phyloP scores from a whole-genome alignment of 1,284 basidiomycete species.

The Entoloma clypeatum region DNA sequence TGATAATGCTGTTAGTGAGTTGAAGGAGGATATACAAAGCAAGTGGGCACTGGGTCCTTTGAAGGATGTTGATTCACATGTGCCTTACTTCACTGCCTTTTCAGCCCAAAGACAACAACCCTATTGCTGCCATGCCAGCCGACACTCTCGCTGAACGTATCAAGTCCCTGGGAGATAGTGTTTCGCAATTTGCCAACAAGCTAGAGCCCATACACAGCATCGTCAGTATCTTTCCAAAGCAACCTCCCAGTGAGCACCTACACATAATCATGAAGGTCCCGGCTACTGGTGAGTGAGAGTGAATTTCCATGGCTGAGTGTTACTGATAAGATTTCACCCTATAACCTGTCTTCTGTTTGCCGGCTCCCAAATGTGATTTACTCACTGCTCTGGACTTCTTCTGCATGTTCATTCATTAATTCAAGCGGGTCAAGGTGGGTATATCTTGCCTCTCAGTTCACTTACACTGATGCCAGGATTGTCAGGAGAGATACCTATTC shows the following conservation, averaged over 20 bases:
- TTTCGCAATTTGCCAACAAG: not conserved
- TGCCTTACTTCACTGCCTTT: not conserved
- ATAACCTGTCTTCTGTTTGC: conserved; percentile 1
- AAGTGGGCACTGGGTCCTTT: conserved; percentile 6
- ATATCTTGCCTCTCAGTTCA: no score
- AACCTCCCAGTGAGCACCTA: not conserved
- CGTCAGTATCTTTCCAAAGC: not conserved
- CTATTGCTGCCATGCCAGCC: not conserved
- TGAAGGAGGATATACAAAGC: conserved; percentile 7
- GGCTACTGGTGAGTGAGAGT: conserved; percentile 8
- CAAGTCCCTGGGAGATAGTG: not conserved
- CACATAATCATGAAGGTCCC: conserved; percentile 3
- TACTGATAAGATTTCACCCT: conserved; percentile 7
- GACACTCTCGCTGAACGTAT: not conserved
- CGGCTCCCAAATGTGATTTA: no score
- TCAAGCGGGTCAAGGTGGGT: no score
- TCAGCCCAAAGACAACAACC: not conserved
- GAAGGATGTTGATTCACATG: not conserved
- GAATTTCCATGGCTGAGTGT: conserved; percentile 8
- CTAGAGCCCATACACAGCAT: no score
- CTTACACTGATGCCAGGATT: no score
- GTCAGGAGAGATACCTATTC: not conserved
- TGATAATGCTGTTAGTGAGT: not conserved
- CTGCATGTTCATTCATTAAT: no score
- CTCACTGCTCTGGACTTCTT: no score